Conservation (phyloP, 208 protist species). For the Angomonas deanei region DNA sequence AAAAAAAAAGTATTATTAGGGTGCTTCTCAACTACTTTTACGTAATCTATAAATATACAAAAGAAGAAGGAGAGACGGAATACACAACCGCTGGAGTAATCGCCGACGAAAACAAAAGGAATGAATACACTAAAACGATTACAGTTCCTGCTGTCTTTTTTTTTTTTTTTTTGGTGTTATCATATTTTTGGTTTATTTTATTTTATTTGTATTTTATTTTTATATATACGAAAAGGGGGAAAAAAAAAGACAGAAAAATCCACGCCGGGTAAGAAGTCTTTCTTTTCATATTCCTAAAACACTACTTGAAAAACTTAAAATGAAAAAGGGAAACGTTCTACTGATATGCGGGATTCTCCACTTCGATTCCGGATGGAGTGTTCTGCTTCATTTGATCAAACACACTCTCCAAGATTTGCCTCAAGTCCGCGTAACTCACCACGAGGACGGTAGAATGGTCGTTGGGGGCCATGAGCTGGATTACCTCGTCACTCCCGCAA, state of each 20-base stretch:
- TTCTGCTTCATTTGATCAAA: constrained; percentile 84
- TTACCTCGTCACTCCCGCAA: constrained; percentile 88
- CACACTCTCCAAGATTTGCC: constrained; percentile 69
- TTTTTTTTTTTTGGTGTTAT: too few species aligned
- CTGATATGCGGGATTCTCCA: constrained; percentile 11
- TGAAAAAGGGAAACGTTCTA: not conserved
- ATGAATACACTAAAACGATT: too few species aligned
- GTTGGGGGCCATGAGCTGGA: constrained; percentile 91
- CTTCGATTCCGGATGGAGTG: constrained; percentile 25
- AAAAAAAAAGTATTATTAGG: constrained; percentile 10
- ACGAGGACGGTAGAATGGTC: constrained; percentile 87
- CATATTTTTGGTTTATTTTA: too few species aligned
- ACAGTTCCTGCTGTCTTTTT: too few species aligned
- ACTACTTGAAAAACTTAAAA: not conserved
- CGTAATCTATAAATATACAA: not conserved
- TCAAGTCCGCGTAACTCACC: constrained; percentile 93
- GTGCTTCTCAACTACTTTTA: not conserved
- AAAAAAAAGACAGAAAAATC: constrained; percentile 10
- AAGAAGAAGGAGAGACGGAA: not conserved
- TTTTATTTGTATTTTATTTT: constrained; percentile 9
- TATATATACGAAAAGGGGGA: constrained; percentile 6
- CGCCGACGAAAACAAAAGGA: not conserved
- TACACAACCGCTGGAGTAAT: too few species aligned
- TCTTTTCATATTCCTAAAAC: not conserved
- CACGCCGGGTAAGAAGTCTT: not conserved